Conservation (phyloP, 169 alveolate species). For the Babesia sp. region DNA sequence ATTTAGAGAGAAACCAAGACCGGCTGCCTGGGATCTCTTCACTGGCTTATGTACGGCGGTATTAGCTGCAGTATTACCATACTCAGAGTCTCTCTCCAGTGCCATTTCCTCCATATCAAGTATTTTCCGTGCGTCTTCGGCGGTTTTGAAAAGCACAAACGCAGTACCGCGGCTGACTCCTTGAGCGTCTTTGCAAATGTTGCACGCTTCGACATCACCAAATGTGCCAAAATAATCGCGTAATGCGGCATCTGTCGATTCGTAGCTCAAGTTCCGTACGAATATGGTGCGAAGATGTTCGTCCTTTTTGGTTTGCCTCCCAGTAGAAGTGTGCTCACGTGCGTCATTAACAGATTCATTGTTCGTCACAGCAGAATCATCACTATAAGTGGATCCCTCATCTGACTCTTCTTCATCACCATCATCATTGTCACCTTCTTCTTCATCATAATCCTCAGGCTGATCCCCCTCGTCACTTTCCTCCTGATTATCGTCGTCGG, state of each 20-base stretch:
- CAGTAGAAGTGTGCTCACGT: slow-evolving; percentile 19
- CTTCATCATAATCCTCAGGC: background rate
- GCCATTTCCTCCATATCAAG: slow-evolving; percentile 49
- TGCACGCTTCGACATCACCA: slow-evolving; percentile 54
- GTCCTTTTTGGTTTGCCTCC: background rate
- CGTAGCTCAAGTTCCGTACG: slow-evolving; percentile 65
- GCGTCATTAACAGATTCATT: background rate
- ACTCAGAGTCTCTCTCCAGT: slow-evolving; percentile 43
- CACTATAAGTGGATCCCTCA: background rate
- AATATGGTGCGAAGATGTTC: slow-evolving; percentile 42
- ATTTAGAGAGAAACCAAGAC: slow-evolving; percentile 53
- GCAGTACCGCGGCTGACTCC: slow-evolving; percentile 59
- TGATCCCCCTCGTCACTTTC: background rate
- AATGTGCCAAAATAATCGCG: slow-evolving; percentile 42
- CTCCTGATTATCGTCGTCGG: background rate
- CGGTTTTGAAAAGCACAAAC: slow-evolving; percentile 27
- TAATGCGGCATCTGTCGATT: slow-evolving; percentile 45
- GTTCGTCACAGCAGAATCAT: background rate
- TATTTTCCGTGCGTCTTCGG: slow-evolving; percentile 41
- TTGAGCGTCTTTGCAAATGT: slow-evolving; percentile 39
- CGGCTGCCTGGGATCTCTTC: slow-evolving; percentile 30
- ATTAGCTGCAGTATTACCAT: background rate
- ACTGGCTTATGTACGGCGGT: background rate
- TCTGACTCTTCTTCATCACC: background rate
- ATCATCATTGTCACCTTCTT: background rate